Evolutionary conservation across 192 early-diverging fungal species (phyloP).

Genomic region (Oehlia diaphana): DNA sequence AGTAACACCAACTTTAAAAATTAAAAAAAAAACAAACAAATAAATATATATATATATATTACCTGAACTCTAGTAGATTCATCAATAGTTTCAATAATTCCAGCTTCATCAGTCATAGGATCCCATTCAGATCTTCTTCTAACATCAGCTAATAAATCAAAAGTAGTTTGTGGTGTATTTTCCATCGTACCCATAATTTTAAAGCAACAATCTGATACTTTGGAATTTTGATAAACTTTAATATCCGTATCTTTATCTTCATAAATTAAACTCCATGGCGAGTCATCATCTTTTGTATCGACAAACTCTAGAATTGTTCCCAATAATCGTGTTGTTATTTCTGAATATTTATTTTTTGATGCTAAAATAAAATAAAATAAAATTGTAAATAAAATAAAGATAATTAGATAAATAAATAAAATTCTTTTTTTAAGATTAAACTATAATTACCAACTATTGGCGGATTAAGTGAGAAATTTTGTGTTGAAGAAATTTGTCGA

Average conservation of each 20-base stretch:
- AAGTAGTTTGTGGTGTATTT: constrained; percentile 33
- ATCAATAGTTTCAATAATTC: constrained; percentile 22
- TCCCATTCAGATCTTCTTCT: constrained; percentile 35
- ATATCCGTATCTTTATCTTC: constrained; percentile 33
- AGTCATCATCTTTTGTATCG: constrained; percentile 26
- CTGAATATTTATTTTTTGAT: constrained; percentile 23
- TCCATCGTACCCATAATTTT: constrained; percentile 38
- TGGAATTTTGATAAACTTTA: constrained; percentile 38
- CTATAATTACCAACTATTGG: too few species aligned
- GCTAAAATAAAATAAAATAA: background rate
- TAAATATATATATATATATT: background rate
- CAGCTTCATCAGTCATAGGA: constrained; percentile 36
- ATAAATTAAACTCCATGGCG: constrained; percentile 37
- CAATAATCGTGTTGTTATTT: constrained; percentile 32
- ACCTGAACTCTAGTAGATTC: constrained; percentile 32
- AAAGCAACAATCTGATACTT: constrained; percentile 39
- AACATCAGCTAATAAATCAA: constrained; percentile 36
- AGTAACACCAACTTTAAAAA: too few species aligned
- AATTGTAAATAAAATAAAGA: background rate
- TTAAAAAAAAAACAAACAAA: too few species aligned
- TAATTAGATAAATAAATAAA: too few species aligned
- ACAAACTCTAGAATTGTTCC: constrained; percentile 36
- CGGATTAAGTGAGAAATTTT: background rate
- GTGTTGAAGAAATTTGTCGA: background rate
- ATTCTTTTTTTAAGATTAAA: too few species aligned